Conservation (phyloP, 176 grass and related monocot species). For the Eragrostis nindensis region DNA sequence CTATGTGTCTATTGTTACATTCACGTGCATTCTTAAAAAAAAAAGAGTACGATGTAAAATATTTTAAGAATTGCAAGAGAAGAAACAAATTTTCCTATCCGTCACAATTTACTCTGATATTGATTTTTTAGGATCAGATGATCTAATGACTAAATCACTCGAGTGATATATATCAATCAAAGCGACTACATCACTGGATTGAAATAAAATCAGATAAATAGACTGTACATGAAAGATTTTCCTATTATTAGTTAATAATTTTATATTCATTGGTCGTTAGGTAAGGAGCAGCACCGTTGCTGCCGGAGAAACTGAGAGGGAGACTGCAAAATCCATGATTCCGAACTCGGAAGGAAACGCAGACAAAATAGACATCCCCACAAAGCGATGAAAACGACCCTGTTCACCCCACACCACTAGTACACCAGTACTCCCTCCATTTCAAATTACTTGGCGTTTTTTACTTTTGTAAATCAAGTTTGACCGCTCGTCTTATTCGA, state of each 20-base stretch:
- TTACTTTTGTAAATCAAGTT: too few species aligned
- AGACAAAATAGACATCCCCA: slow-evolving; percentile 24
- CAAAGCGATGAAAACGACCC: slow-evolving; percentile 2
- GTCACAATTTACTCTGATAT: background rate
- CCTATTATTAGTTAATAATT: background rate
- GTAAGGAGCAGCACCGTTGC: background rate
- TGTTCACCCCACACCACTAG: slow-evolving; percentile 21
- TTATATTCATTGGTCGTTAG: background rate
- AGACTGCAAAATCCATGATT: background rate
- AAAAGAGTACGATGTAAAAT: background rate
- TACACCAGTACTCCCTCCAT: too few species aligned
- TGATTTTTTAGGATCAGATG: background rate
- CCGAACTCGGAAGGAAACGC: background rate
- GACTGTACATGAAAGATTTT: too few species aligned
- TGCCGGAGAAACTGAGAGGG: background rate
- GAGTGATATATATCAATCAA: too few species aligned
- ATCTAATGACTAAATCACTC: too few species aligned
- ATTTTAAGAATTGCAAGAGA: background rate
- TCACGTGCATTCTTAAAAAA: background rate
- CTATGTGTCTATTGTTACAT: too few species aligned
- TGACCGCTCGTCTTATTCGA: too few species aligned
- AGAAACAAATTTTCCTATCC: background rate
- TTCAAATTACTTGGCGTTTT: too few species aligned
- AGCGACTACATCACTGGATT: too few species aligned
- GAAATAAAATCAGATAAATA: too few species aligned